phyloP scores from a whole-genome alignment of 208 protist species.

The Acanthamoeba castellanii region DNA sequence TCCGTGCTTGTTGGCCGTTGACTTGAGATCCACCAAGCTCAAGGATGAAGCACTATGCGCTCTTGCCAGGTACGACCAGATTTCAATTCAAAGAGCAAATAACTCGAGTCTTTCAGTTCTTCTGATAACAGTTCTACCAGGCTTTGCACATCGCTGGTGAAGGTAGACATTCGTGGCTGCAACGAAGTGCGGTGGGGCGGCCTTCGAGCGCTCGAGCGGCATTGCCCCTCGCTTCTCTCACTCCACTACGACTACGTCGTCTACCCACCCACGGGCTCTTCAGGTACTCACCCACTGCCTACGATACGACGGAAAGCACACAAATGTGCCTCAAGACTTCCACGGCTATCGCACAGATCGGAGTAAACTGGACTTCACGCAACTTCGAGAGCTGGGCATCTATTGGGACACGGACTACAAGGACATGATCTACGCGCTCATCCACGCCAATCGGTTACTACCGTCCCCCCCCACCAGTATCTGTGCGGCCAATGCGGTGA shows the following conservation, averaged over 20 bases:
- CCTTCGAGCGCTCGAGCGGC: neutral
- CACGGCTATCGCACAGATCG: neutral
- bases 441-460: neutral
- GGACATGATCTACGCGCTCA: conserved; percentile 13
- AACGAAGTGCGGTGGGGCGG: conserved; percentile 6
- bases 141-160: conserved; percentile 11
- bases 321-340: neutral
- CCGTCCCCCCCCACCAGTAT: neutral
- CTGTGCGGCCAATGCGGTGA: too few species aligned
- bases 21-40: neutral
- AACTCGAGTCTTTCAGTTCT: neutral
- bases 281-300: neutral
- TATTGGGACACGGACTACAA: conserved; percentile 51
- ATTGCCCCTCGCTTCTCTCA: conserved; percentile 8
- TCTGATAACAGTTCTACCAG: neutral
- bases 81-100: neutral
- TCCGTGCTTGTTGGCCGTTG: conserved; percentile 4
- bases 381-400: conserved; percentile 1
- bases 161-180: conserved; percentile 13
- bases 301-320: too few species aligned
- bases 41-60: neutral
- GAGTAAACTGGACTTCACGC: neutral
- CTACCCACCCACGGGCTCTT: conserved; percentile 1
- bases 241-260: conserved; percentile 41
- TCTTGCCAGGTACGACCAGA: neutral